Evolutionary conservation across 345 rosid genomes (phyloP).

Genomic region (Murraya paniculata): DNA sequence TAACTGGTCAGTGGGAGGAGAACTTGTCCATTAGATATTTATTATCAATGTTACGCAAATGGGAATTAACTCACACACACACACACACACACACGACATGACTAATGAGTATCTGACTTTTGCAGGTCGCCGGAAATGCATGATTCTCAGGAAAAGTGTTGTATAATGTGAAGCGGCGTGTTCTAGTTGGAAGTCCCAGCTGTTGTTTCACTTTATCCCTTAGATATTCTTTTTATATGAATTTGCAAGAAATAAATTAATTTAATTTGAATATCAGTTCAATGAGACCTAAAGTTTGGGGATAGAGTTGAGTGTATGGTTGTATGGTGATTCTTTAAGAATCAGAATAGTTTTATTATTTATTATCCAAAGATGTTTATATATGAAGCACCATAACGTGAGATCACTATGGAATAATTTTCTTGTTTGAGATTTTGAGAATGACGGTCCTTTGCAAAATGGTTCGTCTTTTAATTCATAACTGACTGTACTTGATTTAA

Average conservation of each 20-base stretch:
- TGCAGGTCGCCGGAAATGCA: slow-evolving; percentile 76
- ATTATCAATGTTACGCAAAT: not conserved
- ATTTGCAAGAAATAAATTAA: slow-evolving; percentile 2
- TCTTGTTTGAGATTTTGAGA: not conserved
- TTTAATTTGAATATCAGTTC: not conserved
- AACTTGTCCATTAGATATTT: not conserved
- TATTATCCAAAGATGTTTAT: not conserved
- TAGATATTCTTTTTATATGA: slow-evolving; percentile 14
- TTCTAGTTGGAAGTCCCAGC: not conserved
- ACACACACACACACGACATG: too few species aligned
- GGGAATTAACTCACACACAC: not conserved
- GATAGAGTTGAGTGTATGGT: not conserved
- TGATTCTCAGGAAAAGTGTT: slow-evolving; percentile 67
- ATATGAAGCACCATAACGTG: not conserved
- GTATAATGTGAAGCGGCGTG: slow-evolving; percentile 58
- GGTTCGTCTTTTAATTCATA: not conserved
- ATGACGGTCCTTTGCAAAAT: not conserved
- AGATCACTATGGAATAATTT: not conserved
- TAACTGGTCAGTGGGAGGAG: not conserved
- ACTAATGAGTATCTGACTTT: slow-evolving; percentile 3
- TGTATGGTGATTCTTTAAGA: not conserved
- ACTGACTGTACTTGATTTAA: not conserved
- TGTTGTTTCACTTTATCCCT: slow-evolving; percentile 15
- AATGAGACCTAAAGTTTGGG: not conserved
- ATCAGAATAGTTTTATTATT: not conserved